phyloP scores from a whole-genome alignment of 140 eudicot species.

The Oenanthe javanica region DNA sequence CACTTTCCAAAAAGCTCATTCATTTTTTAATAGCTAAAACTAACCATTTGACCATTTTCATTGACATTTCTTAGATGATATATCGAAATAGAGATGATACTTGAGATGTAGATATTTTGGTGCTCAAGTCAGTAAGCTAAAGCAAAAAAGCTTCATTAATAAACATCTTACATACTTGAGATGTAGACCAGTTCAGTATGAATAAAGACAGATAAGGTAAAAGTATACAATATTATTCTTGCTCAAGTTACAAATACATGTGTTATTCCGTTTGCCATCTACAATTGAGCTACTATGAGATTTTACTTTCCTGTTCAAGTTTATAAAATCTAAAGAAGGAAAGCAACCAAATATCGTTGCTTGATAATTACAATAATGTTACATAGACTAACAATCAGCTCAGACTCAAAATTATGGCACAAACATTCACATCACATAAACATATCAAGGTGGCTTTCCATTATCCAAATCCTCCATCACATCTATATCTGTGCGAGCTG shows the following conservation, averaged over 20 bases:
- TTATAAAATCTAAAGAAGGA: neutral
- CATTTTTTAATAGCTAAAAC: neutral
- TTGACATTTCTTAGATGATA: neutral
- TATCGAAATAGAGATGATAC: neutral
- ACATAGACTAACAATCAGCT: conserved; percentile 16
- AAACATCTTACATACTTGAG: neutral
- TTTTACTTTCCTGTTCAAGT: conserved; percentile 13
- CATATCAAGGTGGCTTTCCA: conserved; percentile 62
- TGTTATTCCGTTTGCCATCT: neutral
- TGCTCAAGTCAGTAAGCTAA: conserved; percentile 7
- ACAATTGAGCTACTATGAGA: neutral
- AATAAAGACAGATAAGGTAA: neutral
- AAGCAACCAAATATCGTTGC: neutral
- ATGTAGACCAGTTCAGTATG: neutral
- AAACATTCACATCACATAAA: neutral
- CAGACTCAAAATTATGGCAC: conserved; percentile 5
- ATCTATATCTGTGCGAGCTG: conserved; percentile 73
- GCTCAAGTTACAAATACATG: neutral
- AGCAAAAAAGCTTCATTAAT: neutral
- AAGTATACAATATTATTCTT: neutral
- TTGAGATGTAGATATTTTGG: conserved; percentile 15
- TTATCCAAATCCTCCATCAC: conserved; percentile 85
- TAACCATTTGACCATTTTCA: neutral
- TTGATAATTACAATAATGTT: conserved; percentile 27
- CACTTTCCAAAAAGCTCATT: no score